A percentile compares a stretch with the other conserved stretches of the same genome.
phyloP scores from a whole-genome alignment of 2,329 filamentous ascomycete species.

The Triangularia setosa region DNA sequence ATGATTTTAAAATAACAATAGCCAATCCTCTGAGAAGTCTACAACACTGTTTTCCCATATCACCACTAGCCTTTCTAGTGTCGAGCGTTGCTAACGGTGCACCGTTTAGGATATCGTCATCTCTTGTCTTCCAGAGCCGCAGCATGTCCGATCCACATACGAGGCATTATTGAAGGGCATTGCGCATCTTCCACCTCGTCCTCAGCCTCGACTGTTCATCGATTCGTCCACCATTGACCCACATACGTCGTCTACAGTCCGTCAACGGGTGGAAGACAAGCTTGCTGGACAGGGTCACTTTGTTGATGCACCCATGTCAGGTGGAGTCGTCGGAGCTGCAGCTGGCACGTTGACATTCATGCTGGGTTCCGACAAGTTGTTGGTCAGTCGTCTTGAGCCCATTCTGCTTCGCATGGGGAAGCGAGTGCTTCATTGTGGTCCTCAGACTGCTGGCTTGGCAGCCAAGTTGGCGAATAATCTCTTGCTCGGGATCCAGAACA shows the following conservation, averaged over 20 bases:
- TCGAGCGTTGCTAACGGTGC: constrained; percentile 10
- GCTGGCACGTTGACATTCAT: constrained; percentile 93
- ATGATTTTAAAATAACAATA: constrained; percentile 61
- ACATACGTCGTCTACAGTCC: constrained; percentile 73
- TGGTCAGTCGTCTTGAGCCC: constrained; percentile 62
- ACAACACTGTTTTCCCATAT: constrained; percentile 8
- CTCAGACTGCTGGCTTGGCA: constrained; percentile 78
- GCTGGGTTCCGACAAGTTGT: constrained; percentile 66
- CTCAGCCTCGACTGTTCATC: constrained; percentile 74
- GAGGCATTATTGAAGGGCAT: constrained; percentile 59
- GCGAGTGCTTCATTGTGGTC: constrained; percentile 79
- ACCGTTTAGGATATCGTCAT: constrained; percentile 53
- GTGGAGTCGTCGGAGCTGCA: constrained; percentile 85
- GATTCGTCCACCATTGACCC: constrained; percentile 97
- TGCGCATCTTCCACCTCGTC: constrained; percentile 39
- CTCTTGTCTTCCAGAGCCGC: constrained; percentile 83
- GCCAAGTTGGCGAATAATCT: constrained; percentile 98
- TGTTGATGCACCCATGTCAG: constrained; percentile 95
- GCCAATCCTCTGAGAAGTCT: constrained; percentile 68
- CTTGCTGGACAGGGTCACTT: constrained; percentile 66
- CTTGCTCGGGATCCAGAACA: constrained; percentile 89
- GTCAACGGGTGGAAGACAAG: constrained; percentile 56
- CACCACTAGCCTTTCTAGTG: background rate
- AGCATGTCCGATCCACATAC: constrained; percentile 83
- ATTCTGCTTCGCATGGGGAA: constrained; percentile 80